A percentile compares a stretch with the other conserved stretches of the same genome.
Conservation (phyloP, 106 monocot species). For the Acanthochlamys bracteata region DNA sequence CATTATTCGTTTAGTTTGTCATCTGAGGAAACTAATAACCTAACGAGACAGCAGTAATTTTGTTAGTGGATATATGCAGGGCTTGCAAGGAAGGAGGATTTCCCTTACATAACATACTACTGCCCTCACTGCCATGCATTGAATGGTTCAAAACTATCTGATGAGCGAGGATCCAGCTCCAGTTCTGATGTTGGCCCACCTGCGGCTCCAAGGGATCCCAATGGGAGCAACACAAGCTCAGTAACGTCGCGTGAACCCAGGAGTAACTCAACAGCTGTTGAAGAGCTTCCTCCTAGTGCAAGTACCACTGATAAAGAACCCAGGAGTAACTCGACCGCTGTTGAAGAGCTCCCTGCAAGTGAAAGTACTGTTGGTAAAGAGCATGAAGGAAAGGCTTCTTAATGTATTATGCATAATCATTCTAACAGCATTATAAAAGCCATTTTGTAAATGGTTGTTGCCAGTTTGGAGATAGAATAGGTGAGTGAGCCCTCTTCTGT, state of each 20-base stretch:
- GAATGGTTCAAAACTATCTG: conserved; percentile 48
- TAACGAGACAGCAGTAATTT: background rate
- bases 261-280: conserved; percentile 2
- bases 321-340: conserved; percentile 4
- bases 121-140: conserved; percentile 81
- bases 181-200: conserved; percentile 20
- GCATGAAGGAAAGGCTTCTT: background rate
- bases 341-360: conserved; percentile 1
- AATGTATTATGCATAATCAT: too few relatives aligned
- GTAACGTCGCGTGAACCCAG: background rate
- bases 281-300: background rate
- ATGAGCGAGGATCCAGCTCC: conserved; percentile 16
- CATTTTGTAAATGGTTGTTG: too few relatives aligned
- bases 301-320: background rate
- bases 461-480: too few relatives aligned
- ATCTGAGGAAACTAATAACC: background rate
- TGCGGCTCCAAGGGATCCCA: conserved; percentile 12
- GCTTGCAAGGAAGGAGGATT: conserved; percentile 87
- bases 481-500: too few relatives aligned
- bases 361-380: background rate
- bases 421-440: too few relatives aligned
- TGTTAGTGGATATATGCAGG: conserved; percentile 32
- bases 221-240: conserved; percentile 1
- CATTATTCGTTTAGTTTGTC: background rate
- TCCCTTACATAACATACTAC: conserved; percentile 73